Conservation (phyloP, 768 basidiomycete species). For the Collybiopsis luxurians region DNA sequence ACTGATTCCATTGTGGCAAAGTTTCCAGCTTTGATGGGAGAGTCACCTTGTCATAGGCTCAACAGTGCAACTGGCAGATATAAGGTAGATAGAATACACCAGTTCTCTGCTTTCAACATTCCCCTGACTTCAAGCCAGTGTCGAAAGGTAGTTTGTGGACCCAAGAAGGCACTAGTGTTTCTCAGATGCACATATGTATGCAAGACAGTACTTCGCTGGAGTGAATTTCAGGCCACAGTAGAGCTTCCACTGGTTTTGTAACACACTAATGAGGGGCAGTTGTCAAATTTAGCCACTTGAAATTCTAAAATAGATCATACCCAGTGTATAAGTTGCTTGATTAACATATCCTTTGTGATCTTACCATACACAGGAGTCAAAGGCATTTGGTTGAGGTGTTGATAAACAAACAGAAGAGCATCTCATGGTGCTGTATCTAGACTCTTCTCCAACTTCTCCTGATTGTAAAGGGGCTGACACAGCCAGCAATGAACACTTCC, state of each 20-base stretch:
- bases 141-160: slow-evolving; percentile 7
- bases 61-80: slow-evolving; percentile 21
- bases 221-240: neutral
- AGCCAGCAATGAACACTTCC: too few relatives aligned
- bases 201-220: neutral
- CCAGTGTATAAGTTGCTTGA: neutral
- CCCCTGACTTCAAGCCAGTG: slow-evolving; percentile 14
- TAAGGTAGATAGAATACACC: slow-evolving; percentile 12
- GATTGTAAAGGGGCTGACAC: too few relatives aligned
- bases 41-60: slow-evolving; percentile 15
- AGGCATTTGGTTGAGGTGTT: neutral
- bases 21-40: neutral
- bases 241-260: neutral
- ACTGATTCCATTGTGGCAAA: neutral
- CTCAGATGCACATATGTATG: neutral
- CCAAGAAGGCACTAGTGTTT: slow-evolving; percentile 1
- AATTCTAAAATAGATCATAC: neutral
- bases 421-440: neutral
- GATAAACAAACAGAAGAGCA: neutral
- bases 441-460: too few relatives aligned
- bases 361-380: too few relatives aligned
- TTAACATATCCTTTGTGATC: neutral
- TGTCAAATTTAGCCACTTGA: too few relatives aligned
- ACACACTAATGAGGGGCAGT: too few relatives aligned
- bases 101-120: slow-evolving; percentile 24